These are phyloP conservation scores for Fusarium lyarnte DNA, from an alignment of 2,329 filamentous ascomycete species.

Conservation along the genomic window DNA sequence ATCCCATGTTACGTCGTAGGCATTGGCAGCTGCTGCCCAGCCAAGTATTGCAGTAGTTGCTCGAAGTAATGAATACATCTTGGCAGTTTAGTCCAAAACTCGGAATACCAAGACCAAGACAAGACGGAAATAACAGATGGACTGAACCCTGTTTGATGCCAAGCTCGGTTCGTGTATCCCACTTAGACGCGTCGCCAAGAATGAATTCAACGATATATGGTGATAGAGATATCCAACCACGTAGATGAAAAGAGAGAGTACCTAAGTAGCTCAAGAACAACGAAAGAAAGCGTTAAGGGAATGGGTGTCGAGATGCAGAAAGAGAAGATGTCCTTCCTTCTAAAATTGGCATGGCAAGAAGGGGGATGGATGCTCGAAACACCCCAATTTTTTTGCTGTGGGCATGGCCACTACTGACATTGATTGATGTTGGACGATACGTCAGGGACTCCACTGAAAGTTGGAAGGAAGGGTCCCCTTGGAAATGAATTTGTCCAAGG, in stretches of 20 bases:
- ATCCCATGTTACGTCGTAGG: slow-evolving; percentile 34
- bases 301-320: not conserved
- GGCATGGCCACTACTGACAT: slow-evolving; percentile 13
- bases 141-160: slow-evolving; percentile 7
- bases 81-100: slow-evolving; percentile 15
- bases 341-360: slow-evolving; percentile 13
- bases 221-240: slow-evolving; percentile 1
- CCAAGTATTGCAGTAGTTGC: slow-evolving; percentile 21
- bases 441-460: slow-evolving; percentile 26
- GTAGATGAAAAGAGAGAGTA: slow-evolving; percentile 7
- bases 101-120: slow-evolving; percentile 12
- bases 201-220: slow-evolving; percentile 9
- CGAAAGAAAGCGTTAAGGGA: not conserved
- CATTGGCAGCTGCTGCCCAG: slow-evolving; percentile 21
- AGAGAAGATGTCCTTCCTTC: not conserved
- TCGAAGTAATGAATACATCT: slow-evolving; percentile 34
- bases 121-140: slow-evolving; percentile 3
- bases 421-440: slow-evolving; percentile 13
- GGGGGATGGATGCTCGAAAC: slow-evolving; percentile 8
- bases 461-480: slow-evolving; percentile 9
- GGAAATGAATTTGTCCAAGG: slow-evolving; percentile 28
- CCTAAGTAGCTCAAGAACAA: not conserved
- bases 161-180: slow-evolving; percentile 13
- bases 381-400: slow-evolving; percentile 14
- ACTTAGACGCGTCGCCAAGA: slow-evolving; percentile 26